A percentile compares a stretch with the other conserved stretches of the same genome.
Conservation (phyloP, 2,329 filamentous ascomycete genomes). For the Westerdykella ornata region DNA sequence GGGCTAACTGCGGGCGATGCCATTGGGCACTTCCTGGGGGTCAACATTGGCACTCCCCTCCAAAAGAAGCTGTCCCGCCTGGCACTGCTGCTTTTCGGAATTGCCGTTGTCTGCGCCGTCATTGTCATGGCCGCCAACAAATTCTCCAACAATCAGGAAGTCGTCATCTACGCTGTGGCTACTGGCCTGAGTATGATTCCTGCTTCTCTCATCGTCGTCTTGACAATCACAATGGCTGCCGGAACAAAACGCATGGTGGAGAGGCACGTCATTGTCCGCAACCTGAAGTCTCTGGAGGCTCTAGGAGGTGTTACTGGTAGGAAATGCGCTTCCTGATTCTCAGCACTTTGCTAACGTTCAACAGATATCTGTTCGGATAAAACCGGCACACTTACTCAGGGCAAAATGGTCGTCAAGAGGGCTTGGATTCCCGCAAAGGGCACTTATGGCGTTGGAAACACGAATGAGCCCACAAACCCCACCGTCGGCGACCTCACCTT, state of each 20-base stretch:
- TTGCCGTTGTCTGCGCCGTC: conserved; percentile 35
- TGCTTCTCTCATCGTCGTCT: conserved; percentile 32
- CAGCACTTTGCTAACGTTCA: conserved; percentile 61
- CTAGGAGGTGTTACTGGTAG: conserved; percentile 31
- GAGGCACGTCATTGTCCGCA: conserved; percentile 31
- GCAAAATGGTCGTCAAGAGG: conserved; percentile 35
- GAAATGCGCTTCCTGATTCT: conserved; percentile 31
- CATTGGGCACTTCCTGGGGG: conserved; percentile 35
- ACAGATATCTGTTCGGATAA: conserved; percentile 48
- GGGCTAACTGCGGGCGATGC: conserved; percentile 44
- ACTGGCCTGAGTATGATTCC: conserved; percentile 37
- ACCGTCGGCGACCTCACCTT: conserved; percentile 27
- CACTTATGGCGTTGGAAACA: conserved; percentile 34
- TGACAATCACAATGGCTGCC: conserved; percentile 37
- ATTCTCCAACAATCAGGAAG: conserved; percentile 36
- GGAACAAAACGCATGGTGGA: conserved; percentile 36
- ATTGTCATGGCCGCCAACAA: conserved; percentile 38
- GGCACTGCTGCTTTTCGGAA: conserved; percentile 31
- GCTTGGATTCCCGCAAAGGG: conserved; percentile 35
- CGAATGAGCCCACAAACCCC: conserved; percentile 31
- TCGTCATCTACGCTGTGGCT: conserved; percentile 38
- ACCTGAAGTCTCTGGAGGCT: conserved; percentile 33
- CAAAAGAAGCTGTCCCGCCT: conserved; percentile 35
- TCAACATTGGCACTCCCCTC: conserved; percentile 37
- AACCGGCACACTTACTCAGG: conserved; percentile 39